phyloP scores from a whole-genome alignment of 805 yeast species.

The Ogataea angusta region DNA sequence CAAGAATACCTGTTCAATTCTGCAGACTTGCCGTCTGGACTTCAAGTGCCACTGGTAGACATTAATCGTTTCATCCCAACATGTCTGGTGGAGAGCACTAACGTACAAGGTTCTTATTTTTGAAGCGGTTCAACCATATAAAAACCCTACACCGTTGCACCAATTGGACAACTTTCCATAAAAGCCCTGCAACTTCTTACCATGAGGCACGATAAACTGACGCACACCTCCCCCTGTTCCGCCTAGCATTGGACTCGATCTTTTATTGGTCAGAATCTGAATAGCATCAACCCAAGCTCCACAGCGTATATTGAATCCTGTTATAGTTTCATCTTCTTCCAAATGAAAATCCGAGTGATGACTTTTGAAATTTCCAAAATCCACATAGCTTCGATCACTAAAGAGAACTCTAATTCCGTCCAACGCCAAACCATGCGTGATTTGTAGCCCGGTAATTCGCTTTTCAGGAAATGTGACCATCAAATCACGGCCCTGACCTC shows the following conservation, averaged over 20 bases:
- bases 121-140: conserved; percentile 40
- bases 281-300: conserved; percentile 92
- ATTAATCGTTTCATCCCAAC: conserved; percentile 17
- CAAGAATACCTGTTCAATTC: conserved; percentile 19
- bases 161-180: conserved; percentile 67
- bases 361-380: conserved; percentile 52
- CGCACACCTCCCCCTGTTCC: conserved; percentile 62
- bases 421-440: conserved; percentile 72
- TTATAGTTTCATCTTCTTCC: conserved; percentile 55
- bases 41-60: conserved; percentile 26
- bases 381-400: conserved; percentile 18
- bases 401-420: conserved; percentile 72
- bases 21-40: conserved; percentile 23
- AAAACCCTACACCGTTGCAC: conserved; percentile 71
- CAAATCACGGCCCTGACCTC: conserved; percentile 16
- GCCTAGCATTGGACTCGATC: conserved; percentile 59
- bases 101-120: background rate
- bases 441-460: conserved; percentile 48
- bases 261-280: conserved; percentile 65
- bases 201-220: conserved; percentile 61
- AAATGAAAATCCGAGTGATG: conserved; percentile 55
- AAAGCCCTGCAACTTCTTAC: conserved; percentile 61
- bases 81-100: conserved; percentile 8
- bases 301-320: conserved; percentile 59
- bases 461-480: conserved; percentile 17